Conservation (phyloP, 225 moss, liverwort and hornwort genomes). For the Sphagnum contortum region DNA sequence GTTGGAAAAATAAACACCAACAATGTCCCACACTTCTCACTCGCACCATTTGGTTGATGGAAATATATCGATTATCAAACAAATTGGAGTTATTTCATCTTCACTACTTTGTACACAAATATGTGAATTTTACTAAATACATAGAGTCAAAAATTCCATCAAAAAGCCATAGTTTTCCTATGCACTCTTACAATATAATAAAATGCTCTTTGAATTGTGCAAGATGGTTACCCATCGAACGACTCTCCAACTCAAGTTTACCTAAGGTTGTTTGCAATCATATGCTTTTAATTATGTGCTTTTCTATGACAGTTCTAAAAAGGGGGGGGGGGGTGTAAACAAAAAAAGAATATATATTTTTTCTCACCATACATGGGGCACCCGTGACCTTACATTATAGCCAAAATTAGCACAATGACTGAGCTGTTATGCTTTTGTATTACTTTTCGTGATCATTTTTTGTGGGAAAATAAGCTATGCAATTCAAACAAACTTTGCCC, state of each 20-base stretch:
- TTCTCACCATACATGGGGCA: not conserved
- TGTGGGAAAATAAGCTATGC: too few species aligned
- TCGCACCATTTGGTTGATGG: too few species aligned
- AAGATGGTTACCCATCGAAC: not conserved
- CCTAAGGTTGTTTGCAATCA: not conserved
- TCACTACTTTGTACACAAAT: not conserved
- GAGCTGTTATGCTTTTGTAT: too few species aligned
- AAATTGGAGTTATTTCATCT: not conserved
- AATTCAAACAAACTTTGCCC: too few species aligned
- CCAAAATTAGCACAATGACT: not conserved
- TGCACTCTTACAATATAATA: not conserved
- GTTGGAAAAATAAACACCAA: too few species aligned
- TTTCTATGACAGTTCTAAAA: not conserved
- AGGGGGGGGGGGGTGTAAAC: not conserved
- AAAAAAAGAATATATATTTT: not conserved
- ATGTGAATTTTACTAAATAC: not conserved
- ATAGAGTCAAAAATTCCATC: not conserved
- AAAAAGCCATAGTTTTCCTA: not conserved
- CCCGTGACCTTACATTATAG: not conserved
- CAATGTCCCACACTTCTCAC: too few species aligned
- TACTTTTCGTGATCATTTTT: too few species aligned
- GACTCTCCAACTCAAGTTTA: not conserved
- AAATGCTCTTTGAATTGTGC: not conserved
- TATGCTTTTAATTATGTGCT: not conserved
- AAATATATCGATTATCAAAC: too few species aligned